These are phyloP conservation scores for Corinectria fuckeliana DNA, from an alignment of 2,329 filamentous ascomycete genomes.

Conservation along the genomic window DNA sequence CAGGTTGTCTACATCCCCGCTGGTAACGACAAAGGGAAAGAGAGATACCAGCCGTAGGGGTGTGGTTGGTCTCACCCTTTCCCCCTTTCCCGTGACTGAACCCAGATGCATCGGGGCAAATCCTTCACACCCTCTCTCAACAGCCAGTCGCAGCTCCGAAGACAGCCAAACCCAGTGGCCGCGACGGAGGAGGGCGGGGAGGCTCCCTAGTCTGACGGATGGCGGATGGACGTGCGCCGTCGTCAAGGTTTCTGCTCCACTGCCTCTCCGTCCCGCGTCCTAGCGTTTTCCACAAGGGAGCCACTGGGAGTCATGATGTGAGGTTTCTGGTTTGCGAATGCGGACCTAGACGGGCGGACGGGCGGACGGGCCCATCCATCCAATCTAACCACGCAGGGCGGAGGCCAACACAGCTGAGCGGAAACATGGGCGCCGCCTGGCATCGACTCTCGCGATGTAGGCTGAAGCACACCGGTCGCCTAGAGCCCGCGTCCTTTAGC, in stretches of 20 bases:
- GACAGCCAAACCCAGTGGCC: constrained; percentile 5
- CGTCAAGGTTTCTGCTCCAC: constrained; percentile 10
- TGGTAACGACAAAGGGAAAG: constrained; percentile 1
- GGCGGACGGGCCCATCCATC: constrained; percentile 6
- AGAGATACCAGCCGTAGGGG: neutral
- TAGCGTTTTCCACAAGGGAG: constrained; percentile 20
- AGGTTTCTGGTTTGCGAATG: neutral
- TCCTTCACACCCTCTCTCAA: constrained; percentile 19
- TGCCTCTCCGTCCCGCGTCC: constrained; percentile 8
- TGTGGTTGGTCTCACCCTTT: neutral
- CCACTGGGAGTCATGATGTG: constrained; percentile 19
- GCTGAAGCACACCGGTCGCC: constrained; percentile 12
- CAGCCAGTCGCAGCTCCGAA: constrained; percentile 7
- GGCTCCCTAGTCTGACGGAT: constrained; percentile 12
- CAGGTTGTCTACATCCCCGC: no score
- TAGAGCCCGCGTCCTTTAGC: constrained; percentile 18
- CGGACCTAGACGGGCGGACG: neutral
- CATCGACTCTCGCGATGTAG: neutral
- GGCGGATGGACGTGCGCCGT: constrained; percentile 15
- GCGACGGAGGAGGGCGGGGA: constrained; percentile 5
- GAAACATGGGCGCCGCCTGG: constrained; percentile 2
- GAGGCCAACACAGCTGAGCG: constrained; percentile 1
- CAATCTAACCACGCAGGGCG: constrained; percentile 15
- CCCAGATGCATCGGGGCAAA: constrained; percentile 18
- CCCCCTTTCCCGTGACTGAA: constrained; percentile 21